phyloP scores from a whole-genome alignment of 2,329 filamentous ascomycete species.

The Pezicula carpinea region DNA sequence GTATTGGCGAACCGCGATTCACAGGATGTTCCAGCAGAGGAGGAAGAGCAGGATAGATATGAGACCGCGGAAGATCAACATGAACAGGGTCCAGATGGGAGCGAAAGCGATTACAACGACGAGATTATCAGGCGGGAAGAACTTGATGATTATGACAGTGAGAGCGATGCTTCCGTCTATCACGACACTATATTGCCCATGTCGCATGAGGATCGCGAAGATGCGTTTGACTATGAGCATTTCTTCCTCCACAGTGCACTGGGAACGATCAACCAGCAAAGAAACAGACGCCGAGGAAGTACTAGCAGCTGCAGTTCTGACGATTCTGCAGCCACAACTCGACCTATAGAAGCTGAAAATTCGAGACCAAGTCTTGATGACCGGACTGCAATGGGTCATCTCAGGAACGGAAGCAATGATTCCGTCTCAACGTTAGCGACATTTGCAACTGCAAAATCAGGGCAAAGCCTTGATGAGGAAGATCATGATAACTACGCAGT shows the following conservation, averaged over 20 bases:
- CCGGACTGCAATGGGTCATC: conserved; percentile 28
- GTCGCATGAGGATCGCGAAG: conserved; percentile 87
- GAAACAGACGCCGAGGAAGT: conserved; percentile 42
- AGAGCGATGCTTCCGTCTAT: conserved; percentile 60
- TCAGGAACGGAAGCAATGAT: conserved; percentile 50
- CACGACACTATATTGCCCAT: conserved; percentile 56
- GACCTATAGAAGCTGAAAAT: conserved; percentile 21
- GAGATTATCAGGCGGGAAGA: conserved; percentile 28
- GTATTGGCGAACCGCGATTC: conserved; percentile 7
- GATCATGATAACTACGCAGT: conserved; percentile 35
- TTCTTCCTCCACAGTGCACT: conserved; percentile 93
- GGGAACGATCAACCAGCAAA: conserved; percentile 63
- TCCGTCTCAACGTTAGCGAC: conserved; percentile 57
- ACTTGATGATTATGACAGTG: conserved; percentile 43
- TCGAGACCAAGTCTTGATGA: conserved; percentile 11
- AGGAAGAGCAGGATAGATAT: conserved; percentile 9
- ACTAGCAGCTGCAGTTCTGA: conserved; percentile 53
- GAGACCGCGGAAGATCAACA: conserved; percentile 10
- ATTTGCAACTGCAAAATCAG: conserved; percentile 60
- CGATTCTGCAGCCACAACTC: conserved; percentile 57
- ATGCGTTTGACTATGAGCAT: conserved; percentile 94
- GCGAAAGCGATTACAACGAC: conserved; percentile 33
- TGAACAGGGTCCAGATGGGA: conserved; percentile 28
- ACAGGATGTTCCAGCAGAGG: conserved; percentile 3
- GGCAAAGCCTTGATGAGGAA: conserved; percentile 32